Percentiles rank a stretch among this genome's conserved stretches.
phyloP scores from a whole-genome alignment of 2,329 filamentous ascomycete species.

The Ascochyta lentis region DNA sequence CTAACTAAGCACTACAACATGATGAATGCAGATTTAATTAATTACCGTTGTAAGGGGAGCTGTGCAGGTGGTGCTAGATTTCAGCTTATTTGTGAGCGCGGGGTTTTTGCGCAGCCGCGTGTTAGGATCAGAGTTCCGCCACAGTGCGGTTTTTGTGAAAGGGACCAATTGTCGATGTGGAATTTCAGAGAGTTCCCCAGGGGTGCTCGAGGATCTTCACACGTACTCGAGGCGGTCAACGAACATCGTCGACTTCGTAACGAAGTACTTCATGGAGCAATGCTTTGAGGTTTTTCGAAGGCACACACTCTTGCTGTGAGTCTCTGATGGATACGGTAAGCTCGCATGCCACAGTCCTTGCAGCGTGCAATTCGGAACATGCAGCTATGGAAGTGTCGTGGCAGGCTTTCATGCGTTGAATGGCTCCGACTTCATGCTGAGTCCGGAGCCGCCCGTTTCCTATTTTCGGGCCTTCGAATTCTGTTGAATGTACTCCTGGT shows the following conservation, averaged over 20 bases:
- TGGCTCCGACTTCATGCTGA: background rate
- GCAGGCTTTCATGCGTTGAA: constrained; percentile 4
- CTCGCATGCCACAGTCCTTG: background rate
- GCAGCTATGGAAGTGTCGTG: constrained; percentile 1
- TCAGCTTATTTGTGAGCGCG: no score
- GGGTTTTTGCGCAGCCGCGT: background rate
- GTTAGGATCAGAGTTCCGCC: constrained; percentile 11
- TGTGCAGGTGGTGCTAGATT: no score
- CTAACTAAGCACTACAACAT: no score
- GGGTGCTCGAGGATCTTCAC: background rate
- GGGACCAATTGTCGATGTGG: constrained; percentile 3
- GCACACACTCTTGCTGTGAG: background rate
- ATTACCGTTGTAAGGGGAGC: no score
- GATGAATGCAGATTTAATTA: no score
- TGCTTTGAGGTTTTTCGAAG: background rate
- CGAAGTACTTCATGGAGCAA: background rate
- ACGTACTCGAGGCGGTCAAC: constrained; percentile 5
- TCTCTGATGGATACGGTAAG: background rate
- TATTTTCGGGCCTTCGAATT: no score
- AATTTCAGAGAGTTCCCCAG: background rate
- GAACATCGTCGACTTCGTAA: constrained; percentile 1
- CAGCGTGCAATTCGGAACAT: constrained; percentile 1
- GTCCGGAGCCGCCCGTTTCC: background rate
- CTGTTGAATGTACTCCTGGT: no score
- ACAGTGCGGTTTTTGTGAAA: constrained; percentile 7